Evolutionary conservation across 2,329 filamentous ascomycete species (phyloP), one percentile per base, ranked within the genome.

Genomic region (Stachybotrys echinatus): DNA sequence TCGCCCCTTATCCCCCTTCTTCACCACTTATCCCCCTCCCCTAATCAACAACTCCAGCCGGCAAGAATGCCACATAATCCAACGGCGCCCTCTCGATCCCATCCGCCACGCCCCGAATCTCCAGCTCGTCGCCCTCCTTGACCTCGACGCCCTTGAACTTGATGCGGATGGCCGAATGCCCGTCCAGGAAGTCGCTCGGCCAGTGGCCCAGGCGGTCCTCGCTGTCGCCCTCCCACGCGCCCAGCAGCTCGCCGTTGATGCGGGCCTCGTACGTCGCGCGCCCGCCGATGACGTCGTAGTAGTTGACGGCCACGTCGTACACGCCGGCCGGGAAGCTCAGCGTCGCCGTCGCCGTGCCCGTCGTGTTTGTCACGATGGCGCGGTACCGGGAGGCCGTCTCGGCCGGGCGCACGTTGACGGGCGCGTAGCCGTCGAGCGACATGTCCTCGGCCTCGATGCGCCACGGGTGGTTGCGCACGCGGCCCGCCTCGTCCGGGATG

Each of bases 371-470:
- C 42, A 85, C 75, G 45, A 87, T 76, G 8, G 77, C 77, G 5
- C 63, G 74, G 42, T 65, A 68, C 2, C 76, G 74, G 1, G 80
- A 84, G 0, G 84, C 84, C 0, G 77, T 72, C 54, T 87, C 79
- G 48, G 79, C 80, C 0, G 85, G 85, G 8, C 60, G 72, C 1
- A 87, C 81, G 2, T 59, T 54, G 20, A 79, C 76, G 0, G 68
- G 53, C 48, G 72, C 64, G 65, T 88, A 89, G 1, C 80, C 80
- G 6, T 73, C 67, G 2, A 88, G 68, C 0, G 65, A 55, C 84
- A 89, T 87, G 48, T 67, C 68, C 65, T 88, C 85, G 2, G 84
- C 84, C 68, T 88, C 85, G 43, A 89, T 77, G n/a, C 85, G 77
- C 65, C 78, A 84, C 0, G 77, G 76, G 62, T 89, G 79, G 52